phyloP scores from a whole-genome alignment of 78 protist genomes.

The Acrasis kona region DNA sequence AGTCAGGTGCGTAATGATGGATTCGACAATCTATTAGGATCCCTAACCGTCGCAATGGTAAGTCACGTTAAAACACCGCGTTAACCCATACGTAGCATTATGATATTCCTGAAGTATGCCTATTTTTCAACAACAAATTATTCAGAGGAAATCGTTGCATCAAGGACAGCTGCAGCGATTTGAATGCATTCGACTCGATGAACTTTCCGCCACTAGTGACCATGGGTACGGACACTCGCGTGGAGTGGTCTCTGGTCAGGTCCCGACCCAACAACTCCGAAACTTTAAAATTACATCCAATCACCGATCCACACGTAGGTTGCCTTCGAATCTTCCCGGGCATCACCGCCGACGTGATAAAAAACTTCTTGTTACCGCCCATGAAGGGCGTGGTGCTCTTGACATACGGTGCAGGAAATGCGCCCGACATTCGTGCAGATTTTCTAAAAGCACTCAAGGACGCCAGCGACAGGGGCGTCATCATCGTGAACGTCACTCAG shows the following conservation, averaged over 20 bases:
- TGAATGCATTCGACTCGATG: slow-evolving; percentile 34
- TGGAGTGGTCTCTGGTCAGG: background rate
- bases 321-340: slow-evolving; percentile 15
- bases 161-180: slow-evolving; percentile 20
- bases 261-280: background rate
- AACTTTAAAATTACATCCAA: background rate
- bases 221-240: slow-evolving; percentile 17
- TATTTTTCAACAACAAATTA: slow-evolving; percentile 44
- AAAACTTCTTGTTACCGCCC: background rate
- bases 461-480: slow-evolving; percentile 14
- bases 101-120: slow-evolving; percentile 51
- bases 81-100: background rate
- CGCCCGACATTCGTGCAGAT: slow-evolving; percentile 38
- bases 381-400: slow-evolving; percentile 36
- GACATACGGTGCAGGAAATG: slow-evolving; percentile 58
- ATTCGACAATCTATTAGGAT: slow-evolving; percentile 8
- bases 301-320: background rate
- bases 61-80: too few species aligned
- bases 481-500: slow-evolving; percentile 24
- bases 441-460: background rate
- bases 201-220: slow-evolving; percentile 47
- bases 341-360: background rate
- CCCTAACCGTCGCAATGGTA: slow-evolving; percentile 52
- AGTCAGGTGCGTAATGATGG: slow-evolving; percentile 44
- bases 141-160: slow-evolving; percentile 41